Base-by-base conservation (phyloP, 768 basidiomycete genomes). In the Leucogyrophana mollusca region DNA sequence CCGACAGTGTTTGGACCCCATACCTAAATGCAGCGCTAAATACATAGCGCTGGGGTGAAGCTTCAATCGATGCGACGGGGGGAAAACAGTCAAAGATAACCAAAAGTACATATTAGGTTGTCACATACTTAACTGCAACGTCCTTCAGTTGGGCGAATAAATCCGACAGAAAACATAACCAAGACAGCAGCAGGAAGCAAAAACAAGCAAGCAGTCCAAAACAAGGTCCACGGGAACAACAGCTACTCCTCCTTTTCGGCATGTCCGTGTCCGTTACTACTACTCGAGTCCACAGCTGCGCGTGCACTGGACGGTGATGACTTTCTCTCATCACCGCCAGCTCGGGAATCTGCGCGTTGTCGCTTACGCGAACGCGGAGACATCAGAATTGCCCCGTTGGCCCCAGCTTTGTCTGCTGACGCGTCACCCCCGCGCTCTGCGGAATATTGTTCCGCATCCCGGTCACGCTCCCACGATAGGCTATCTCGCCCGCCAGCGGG, bases 401-500 rank as follows among this genome's bases (percentile, higher is more conserved):
- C 16, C 43, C 49, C 37, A 21, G 37, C 30, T 46, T 59, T 66
- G 17, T 62, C 57, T 32, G 34, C 30, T 18, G 43, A 37, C 9
- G 40, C 22, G 45, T 46, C 48, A 13, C 25, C 17, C 20, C 51
- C 56, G 24, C 63, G 65, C 16, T 65, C 65, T 7, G 62, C 65
- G 20, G 63, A 49, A 3, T 34, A 64, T 16, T 66, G 61, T 7
- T 64, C 64, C 21, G 54, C 30, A 16, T 62, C 53, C 35, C 62
- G 57, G 23, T 66, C 62, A 4, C 62, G 62, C 33, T 64, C 62
- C 62, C 62, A 64, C 18, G 65, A 62, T 32, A 66, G 40, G 17
- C 50, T 48, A 6, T 57, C 65, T 35, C 62, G 52, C 10, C 62
- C 59, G 9, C 50, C 57, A 4, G 55, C 41, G 1, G 57, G 49